Conservation (phyloP, 2,329 filamentous ascomycete genomes). For the Phyllosticta citribraziliensis region DNA sequence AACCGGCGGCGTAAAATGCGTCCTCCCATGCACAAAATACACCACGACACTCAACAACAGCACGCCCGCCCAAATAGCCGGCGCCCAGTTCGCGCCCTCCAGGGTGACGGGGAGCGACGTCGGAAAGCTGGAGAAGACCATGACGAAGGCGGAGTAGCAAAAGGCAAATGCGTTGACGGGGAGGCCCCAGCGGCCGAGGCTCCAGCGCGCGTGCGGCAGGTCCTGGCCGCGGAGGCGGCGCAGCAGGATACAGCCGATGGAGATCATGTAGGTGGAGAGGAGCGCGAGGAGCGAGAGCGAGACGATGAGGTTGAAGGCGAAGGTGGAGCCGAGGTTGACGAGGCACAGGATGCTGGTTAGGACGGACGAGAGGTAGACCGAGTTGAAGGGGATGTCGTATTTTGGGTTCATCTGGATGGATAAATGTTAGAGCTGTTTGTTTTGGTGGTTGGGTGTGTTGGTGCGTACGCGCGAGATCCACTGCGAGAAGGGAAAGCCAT, state of each 20-base stretch:
- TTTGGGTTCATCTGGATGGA: slow-evolving; percentile 9
- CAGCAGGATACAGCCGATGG: slow-evolving; percentile 11
- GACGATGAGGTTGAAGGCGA: slow-evolving; percentile 30
- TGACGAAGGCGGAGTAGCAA: slow-evolving; percentile 7
- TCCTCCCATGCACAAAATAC: slow-evolving; percentile 8
- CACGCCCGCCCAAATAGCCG: slow-evolving; percentile 10
- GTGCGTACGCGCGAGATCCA: slow-evolving; percentile 11
- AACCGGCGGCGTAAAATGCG: slow-evolving; percentile 12
- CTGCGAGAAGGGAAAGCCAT: slow-evolving; percentile 11
- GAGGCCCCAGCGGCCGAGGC: slow-evolving; percentile 8
- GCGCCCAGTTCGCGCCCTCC: slow-evolving; percentile 12
- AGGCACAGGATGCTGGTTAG: slow-evolving; percentile 28
- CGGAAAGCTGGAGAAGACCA: slow-evolving; percentile 11
- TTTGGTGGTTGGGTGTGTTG: no score
- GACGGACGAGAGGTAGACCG: slow-evolving; percentile 15
- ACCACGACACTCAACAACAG: not conserved
- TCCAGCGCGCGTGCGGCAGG: slow-evolving; percentile 9
- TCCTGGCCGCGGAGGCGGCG: slow-evolving; percentile 1
- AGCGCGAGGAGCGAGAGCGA: slow-evolving; percentile 11
- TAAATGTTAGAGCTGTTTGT: not conserved
- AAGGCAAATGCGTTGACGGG: slow-evolving; percentile 12
- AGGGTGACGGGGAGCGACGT: not conserved
- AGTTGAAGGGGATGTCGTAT: slow-evolving; percentile 11
- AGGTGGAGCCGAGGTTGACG: slow-evolving; percentile 37
- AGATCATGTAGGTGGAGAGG: slow-evolving; percentile 12